Percentiles rank a stretch among this genome's conserved stretches.
These are phyloP conservation scores for Yamadazyma kitorensis DNA, from an alignment of 805 yeast species.

Conservation along the genomic window DNA sequence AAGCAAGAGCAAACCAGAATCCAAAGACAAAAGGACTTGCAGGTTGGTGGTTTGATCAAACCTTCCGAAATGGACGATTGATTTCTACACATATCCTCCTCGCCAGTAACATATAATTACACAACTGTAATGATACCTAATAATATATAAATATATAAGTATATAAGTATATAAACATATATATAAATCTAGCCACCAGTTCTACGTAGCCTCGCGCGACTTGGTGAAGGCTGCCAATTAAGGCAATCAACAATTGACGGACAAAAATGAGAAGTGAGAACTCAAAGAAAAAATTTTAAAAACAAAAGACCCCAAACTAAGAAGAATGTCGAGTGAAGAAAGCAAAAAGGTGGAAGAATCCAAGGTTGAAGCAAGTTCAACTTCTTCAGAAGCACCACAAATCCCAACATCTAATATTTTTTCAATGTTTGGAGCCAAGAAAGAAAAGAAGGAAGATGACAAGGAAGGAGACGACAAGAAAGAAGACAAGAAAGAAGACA, in stretches of 20 bases:
- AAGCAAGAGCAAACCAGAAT: constrained; percentile 61
- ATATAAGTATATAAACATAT: too few relatives aligned
- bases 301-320: too few relatives aligned
- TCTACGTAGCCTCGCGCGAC: too few relatives aligned
- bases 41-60: constrained; percentile 89
- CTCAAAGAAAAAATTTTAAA: constrained; percentile 1
- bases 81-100: too few relatives aligned
- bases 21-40: constrained; percentile 78
- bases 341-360: too few relatives aligned
- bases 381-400: constrained; percentile 5
- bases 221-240: too few relatives aligned
- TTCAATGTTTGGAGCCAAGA: constrained; percentile 93
- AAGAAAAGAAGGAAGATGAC: constrained; percentile 55
- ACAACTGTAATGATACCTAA: neutral
- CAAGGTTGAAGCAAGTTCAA: constrained; percentile 14
- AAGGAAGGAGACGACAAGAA: constrained; percentile 28
- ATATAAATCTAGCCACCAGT: too few relatives aligned
- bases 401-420: constrained; percentile 79
- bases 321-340: constrained; percentile 18
- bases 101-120: neutral
- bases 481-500: constrained; percentile 25
- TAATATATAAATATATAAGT: too few relatives aligned
- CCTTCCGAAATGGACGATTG: constrained; percentile 92
- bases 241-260: too few relatives aligned
- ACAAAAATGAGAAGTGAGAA: neutral